These are phyloP conservation scores for Thalassia testudinum DNA, from an alignment of 116 monocot species.

Conservation along the genomic window DNA sequence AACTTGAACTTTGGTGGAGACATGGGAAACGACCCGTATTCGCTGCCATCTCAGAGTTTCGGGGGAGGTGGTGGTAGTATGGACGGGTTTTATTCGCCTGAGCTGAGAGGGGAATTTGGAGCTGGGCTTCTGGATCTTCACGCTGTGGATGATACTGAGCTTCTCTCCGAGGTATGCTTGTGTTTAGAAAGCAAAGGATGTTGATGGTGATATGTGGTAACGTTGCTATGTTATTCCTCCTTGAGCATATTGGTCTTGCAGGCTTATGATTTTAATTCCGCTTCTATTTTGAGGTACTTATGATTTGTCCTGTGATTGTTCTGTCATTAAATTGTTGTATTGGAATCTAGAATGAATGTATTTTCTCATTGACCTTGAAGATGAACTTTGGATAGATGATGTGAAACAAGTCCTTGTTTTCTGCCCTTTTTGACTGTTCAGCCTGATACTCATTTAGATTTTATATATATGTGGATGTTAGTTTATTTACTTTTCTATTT, in stretches of 20 bases:
- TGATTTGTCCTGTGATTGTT: too few species aligned
- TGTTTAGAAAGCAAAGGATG: too few species aligned
- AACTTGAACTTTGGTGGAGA: slow-evolving; percentile 90
- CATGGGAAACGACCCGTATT: slow-evolving; percentile 51
- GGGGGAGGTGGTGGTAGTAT: slow-evolving; percentile 26
- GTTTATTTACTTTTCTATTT: too few species aligned
- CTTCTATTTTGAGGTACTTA: too few species aligned
- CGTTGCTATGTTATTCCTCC: too few species aligned
- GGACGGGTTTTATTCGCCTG: slow-evolving; percentile 80
- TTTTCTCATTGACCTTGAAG: too few species aligned
- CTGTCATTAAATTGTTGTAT: too few species aligned
- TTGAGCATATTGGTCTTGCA: too few species aligned
- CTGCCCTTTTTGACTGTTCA: background rate
- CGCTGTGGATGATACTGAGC: slow-evolving; percentile 90
- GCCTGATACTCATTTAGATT: background rate
- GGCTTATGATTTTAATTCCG: too few species aligned
- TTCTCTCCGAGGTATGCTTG: slow-evolving; percentile 70
- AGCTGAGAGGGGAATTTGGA: slow-evolving; percentile 89
- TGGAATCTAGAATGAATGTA: too few species aligned
- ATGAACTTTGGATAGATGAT: too few species aligned
- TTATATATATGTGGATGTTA: background rate
- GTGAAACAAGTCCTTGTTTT: background rate
- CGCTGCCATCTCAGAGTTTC: slow-evolving; percentile 45
- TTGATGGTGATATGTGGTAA: too few species aligned
- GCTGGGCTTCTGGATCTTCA: slow-evolving; percentile 98